A percentile compares a stretch with the other conserved stretches of the same genome.
Conservation (phyloP, 129 eudicot genomes). For the Arctium minus region DNA sequence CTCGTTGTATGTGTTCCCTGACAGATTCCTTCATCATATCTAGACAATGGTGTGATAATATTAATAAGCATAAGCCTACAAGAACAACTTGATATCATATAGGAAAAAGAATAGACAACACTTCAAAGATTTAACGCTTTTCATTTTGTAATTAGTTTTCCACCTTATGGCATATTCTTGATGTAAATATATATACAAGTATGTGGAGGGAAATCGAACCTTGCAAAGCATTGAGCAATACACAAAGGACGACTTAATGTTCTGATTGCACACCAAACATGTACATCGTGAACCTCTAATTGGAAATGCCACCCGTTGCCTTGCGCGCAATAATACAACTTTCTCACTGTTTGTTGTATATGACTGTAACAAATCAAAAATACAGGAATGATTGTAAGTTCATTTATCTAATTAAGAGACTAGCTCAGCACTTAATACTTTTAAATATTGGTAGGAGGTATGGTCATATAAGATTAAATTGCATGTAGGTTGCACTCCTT, state of each 20-base stretch:
- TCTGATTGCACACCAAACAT: conserved; percentile 27
- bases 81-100: too few species aligned
- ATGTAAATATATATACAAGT: background rate
- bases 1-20: too few species aligned
- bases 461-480: background rate
- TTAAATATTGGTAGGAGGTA: background rate
- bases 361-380: background rate
- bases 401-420: background rate
- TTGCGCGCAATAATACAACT: conserved; percentile 23
- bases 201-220: background rate
- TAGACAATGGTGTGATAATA: too few species aligned
- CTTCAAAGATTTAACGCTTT: too few species aligned
- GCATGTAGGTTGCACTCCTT: too few species aligned
- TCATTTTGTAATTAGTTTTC: background rate
- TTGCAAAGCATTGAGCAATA: conserved; percentile 33
- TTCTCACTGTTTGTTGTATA: conserved; percentile 26
- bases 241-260: conserved; percentile 17
- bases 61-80: too few species aligned
- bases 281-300: conserved; percentile 7
- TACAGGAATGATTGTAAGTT: background rate
- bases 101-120: too few species aligned
- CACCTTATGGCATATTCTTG: background rate
- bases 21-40: too few species aligned
- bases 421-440: background rate
- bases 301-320: background rate